A percentile compares a stretch with the other conserved stretches of the same genome.
phyloP scores from a whole-genome alignment of 2,329 filamentous ascomycete genomes.

The Emericellopsis cladophorae region DNA sequence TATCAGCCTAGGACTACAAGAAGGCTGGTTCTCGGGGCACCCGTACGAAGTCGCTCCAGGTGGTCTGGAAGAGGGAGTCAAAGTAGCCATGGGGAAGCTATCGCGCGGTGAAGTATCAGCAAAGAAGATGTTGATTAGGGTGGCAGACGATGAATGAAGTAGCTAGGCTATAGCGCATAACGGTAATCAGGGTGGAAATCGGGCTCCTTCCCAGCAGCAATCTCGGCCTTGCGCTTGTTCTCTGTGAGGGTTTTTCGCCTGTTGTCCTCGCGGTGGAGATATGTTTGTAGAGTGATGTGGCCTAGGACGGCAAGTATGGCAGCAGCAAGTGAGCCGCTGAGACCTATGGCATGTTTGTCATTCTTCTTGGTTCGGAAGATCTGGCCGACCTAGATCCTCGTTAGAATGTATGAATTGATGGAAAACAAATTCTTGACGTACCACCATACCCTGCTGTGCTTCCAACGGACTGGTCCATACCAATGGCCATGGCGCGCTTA shows the following conservation, averaged over 20 bases:
- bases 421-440: too few relatives aligned
- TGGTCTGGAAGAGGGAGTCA: not conserved
- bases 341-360: conserved; percentile 10
- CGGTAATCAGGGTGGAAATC: conserved; percentile 12
- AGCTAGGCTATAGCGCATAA: conserved; percentile 8
- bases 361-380: conserved; percentile 7
- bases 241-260: conserved; percentile 7
- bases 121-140: not conserved
- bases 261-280: conserved; percentile 8
- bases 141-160: not conserved
- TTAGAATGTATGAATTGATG: not conserved
- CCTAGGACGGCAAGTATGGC: conserved; percentile 8
- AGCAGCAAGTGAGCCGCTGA: conserved; percentile 10
- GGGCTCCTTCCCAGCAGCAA: conserved; percentile 8
- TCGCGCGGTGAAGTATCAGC: not conserved
- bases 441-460: conserved; percentile 34
- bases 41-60: not conserved
- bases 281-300: conserved; percentile 7
- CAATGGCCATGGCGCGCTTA: conserved; percentile 29
- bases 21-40: not conserved
- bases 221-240: conserved; percentile 9
- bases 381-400: conserved; percentile 5
- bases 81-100: not conserved
- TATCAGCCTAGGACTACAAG: not conserved
- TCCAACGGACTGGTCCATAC: conserved; percentile 30